phyloP scores from a whole-genome alignment of 257 asterid species.

The Nicotiana paniculata region DNA sequence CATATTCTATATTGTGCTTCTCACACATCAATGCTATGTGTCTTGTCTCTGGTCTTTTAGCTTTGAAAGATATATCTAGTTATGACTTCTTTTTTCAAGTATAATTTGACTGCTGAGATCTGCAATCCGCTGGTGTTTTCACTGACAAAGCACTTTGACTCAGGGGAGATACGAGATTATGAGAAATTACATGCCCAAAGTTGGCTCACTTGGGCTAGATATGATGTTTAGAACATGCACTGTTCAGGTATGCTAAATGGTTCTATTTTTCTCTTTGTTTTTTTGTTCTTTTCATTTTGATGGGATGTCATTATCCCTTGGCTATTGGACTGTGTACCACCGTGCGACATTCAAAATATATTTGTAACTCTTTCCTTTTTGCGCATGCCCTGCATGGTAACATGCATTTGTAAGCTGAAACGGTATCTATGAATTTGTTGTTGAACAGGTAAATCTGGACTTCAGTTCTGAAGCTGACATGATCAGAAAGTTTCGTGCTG shows the following conservation, averaged over 20 bases:
- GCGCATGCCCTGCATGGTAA: not conserved
- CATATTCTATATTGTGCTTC: not conserved
- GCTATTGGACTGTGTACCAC: not conserved
- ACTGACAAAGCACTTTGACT: conserved; percentile 31
- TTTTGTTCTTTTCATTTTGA: not conserved
- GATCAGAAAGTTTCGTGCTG: conserved; percentile 94
- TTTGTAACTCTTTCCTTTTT: not conserved
- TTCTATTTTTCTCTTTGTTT: not conserved
- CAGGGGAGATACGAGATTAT: conserved; percentile 95
- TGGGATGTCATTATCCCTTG: not conserved
- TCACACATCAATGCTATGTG: not conserved
- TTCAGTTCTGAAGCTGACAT: conserved; percentile 93
- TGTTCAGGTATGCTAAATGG: conserved; percentile 58
- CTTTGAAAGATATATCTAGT: not conserved
- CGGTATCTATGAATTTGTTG: conserved; percentile 4
- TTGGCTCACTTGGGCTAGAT: conserved; percentile 95
- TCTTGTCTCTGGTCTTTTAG: not conserved
- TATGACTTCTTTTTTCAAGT: not conserved
- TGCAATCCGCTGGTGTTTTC: conserved; percentile 12
- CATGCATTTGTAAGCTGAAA: not conserved
- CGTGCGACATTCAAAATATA: not conserved
- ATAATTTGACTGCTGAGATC: not conserved
- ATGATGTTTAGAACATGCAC: conserved; percentile 97
- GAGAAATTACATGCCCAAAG: conserved; percentile 96
- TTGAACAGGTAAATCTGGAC: conserved; percentile 85